Percentiles rank a stretch among this genome's conserved stretches.
Conservation (phyloP, 2,329 filamentous ascomycete species). For the Arthrobotrys sinensis region DNA sequence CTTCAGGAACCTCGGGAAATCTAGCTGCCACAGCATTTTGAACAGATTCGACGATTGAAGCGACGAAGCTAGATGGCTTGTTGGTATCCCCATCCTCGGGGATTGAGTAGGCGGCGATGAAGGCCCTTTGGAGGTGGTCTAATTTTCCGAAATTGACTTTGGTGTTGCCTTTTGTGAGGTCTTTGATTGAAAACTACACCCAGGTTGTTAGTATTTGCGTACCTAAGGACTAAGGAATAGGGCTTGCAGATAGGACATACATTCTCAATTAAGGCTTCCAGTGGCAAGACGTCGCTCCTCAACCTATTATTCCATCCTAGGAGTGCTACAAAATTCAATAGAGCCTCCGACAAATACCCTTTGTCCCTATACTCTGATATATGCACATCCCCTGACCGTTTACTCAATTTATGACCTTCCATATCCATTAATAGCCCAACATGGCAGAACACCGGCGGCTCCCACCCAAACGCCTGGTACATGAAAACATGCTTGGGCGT, state of each 20-base stretch:
- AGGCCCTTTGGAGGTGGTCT: constrained; percentile 81
- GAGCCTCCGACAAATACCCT: constrained; percentile 74
- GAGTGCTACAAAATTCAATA: constrained; percentile 87
- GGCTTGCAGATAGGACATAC: constrained; percentile 69
- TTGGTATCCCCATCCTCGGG: constrained; percentile 70
- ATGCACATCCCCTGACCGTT: constrained; percentile 77
- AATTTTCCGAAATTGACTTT: constrained; percentile 86
- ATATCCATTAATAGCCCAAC: constrained; percentile 81
- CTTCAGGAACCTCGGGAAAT: constrained; percentile 25
- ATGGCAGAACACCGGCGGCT: constrained; percentile 82
- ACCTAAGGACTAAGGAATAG: constrained; percentile 58
- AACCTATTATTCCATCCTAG: constrained; percentile 84
- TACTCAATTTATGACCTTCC: constrained; percentile 85
- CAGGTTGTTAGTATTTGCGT: constrained; percentile 59
- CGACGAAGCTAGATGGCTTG: constrained; percentile 65
- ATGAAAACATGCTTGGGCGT: constrained; percentile 82
- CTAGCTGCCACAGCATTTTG: constrained; percentile 30
- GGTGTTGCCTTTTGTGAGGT: constrained; percentile 90
- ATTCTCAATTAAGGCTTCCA: constrained; percentile 79
- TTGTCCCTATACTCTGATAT: constrained; percentile 71
- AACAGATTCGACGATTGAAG: constrained; percentile 61
- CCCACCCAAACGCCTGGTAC: constrained; percentile 84
- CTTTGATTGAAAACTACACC: constrained; percentile 79
- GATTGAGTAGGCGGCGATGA: constrained; percentile 69
- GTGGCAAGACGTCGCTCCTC: constrained; percentile 78